Percentiles rank a stretch among this genome's conserved stretches.
Evolutionary conservation across 2,329 filamentous ascomycete genomes (phyloP).

Genomic region (Claviceps spartinae): DNA sequence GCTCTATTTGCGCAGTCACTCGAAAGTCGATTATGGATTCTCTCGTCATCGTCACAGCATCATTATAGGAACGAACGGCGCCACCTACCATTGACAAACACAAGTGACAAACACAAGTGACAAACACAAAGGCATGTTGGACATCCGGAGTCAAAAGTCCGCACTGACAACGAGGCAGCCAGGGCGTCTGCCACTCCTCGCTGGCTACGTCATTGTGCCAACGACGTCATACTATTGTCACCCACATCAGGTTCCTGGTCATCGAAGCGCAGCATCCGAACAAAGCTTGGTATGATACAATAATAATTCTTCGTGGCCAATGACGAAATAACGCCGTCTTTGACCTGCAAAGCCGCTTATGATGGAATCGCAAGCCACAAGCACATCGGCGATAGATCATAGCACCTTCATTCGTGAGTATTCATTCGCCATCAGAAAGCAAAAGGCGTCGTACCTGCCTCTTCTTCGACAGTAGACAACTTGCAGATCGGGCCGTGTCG

Average conservation of each 20-base stretch:
- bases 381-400: too few species aligned
- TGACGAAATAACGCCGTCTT: neutral
- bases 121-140: neutral
- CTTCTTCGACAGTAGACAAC: neutral
- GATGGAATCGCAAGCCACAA: neutral
- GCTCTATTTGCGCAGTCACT: too few species aligned
- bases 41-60: too few species aligned
- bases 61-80: too few species aligned
- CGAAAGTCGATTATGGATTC: too few species aligned
- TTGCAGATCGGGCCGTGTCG: neutral
- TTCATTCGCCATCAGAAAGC: too few species aligned
- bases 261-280: too few species aligned
- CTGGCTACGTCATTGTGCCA: neutral
- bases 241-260: neutral
- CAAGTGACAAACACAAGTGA: neutral
- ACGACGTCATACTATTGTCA: neutral
- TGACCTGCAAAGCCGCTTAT: neutral
- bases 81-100: too few species aligned
- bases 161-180: neutral
- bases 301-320: too few species aligned
- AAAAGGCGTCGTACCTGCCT: too few species aligned
- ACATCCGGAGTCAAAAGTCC: slow-evolving; percentile 1
- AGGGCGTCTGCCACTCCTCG: neutral
- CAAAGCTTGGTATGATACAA: too few species aligned
- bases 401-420: too few species aligned